A percentile compares a stretch with the other conserved stretches of the same genome.
phyloP scores from a whole-genome alignment of 352 stramenopile genomes.

The Globisporangium parvum region DNA sequence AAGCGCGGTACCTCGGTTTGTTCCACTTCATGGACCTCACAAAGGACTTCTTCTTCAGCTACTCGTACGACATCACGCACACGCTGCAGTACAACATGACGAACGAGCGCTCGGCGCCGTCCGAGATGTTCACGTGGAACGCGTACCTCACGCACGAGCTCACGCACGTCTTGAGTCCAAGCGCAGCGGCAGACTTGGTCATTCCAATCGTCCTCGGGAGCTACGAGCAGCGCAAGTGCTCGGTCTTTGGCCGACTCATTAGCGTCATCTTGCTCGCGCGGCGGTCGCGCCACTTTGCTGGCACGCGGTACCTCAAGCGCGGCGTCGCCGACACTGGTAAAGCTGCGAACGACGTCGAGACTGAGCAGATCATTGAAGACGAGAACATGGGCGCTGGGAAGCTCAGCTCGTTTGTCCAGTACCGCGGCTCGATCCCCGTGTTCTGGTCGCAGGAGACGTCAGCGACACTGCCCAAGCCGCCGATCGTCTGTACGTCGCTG shows the following conservation, averaged over 20 bases:
- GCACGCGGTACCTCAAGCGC: constrained; percentile 97
- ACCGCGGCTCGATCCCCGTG: constrained; percentile 98
- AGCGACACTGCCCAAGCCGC: constrained; percentile 96
- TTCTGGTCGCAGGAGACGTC: constrained; percentile 99
- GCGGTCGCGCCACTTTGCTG: constrained; percentile 97
- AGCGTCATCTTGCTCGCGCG: constrained; percentile 96
- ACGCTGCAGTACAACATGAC: constrained; percentile 98
- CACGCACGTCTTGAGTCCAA: constrained; percentile 69
- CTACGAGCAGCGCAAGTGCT: constrained; percentile 96
- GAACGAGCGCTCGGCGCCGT: constrained; percentile 58
- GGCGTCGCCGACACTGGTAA: constrained; percentile 97
- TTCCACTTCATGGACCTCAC: constrained; percentile 99
- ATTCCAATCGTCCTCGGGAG: constrained; percentile 92
- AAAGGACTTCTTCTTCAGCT: constrained; percentile 99
- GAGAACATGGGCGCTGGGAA: constrained; percentile 86
- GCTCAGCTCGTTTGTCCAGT: constrained; percentile 97
- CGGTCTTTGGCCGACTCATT: constrained; percentile 93
- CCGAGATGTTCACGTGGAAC: constrained; percentile 98
- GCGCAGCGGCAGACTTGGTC: constrained; percentile 83
- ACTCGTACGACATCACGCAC: constrained; percentile 98
- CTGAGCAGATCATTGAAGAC: constrained; percentile 95
- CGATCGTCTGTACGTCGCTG: constrained; percentile 80
- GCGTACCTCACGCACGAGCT: constrained; percentile 94
- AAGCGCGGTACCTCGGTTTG: constrained; percentile 91
- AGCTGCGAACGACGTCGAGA: constrained; percentile 99